A percentile compares a stretch with the other conserved stretches of the same genome.
These are phyloP conservation scores for Stenocarpella maydis DNA, from an alignment of 2,329 filamentous ascomycete genomes.

Conservation along the genomic window DNA sequence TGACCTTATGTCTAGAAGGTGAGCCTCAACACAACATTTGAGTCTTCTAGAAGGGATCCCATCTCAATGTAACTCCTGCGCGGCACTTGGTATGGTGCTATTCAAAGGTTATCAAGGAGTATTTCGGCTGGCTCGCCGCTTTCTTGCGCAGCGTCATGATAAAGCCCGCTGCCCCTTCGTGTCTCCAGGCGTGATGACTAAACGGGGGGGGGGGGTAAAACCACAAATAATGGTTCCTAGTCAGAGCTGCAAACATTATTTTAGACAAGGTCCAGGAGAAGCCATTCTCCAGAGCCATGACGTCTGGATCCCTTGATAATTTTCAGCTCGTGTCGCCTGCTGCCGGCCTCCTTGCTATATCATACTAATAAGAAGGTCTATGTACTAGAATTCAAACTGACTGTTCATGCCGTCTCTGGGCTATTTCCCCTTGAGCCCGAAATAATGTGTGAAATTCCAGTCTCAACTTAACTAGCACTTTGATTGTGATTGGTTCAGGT, in stretches of 20 bases:
- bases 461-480: background rate
- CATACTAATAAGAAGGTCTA: background rate
- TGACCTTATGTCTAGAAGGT: background rate
- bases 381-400: background rate
- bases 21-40: too few species aligned
- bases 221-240: background rate
- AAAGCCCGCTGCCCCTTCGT: background rate
- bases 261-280: background rate
- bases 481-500: background rate
- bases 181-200: background rate
- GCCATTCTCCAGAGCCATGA: background rate
- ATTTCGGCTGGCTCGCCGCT: background rate
- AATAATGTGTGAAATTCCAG: background rate
- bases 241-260: background rate
- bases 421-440: background rate
- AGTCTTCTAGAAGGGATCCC: background rate
- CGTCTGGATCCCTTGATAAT: background rate
- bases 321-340: background rate
- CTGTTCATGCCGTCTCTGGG: background rate
- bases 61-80: background rate
- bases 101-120: background rate
- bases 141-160: background rate
- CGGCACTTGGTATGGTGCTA: background rate
- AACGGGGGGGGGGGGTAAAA: background rate
- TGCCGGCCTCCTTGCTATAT: background rate